Evolutionary conservation across 192 early-diverging fungal genomes (phyloP), one percentile per base, ranked within the genome.

Genomic region (Backusella circina): DNA sequence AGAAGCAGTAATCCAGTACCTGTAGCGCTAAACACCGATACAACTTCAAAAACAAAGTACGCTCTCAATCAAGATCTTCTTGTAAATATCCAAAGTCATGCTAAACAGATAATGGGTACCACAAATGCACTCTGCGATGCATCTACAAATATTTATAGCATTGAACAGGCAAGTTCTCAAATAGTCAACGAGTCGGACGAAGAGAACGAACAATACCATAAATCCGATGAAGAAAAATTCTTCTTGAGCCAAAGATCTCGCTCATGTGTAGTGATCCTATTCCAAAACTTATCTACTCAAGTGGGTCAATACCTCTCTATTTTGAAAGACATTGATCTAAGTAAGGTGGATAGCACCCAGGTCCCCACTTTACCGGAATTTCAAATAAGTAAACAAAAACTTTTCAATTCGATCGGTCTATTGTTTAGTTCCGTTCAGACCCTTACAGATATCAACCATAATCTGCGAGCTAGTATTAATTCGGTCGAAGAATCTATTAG

Each of bases 381-480:
- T 39, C 74, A 74, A 21, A 68, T 73, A 6, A 26, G 75, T 10
- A 82, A 79, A 51, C 81, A 82, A 69, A 76, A 72, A 10, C 75
- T 82, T 37, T 82, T 77, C 41, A 79, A 82, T 28, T 68, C 44
- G 1, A 69, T 75, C 23, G 81, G 81, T 33, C 26, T 51, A 50
- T 41, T 82, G 3, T 82, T 79, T 51, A 72, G 72, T 36, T 70
- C 74, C 3, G 65, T 79, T 9, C 81, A 82, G 36, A 51, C 69
- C 12, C 35, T 76, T 9, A 82, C 77, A 10, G 77, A 79, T 65
- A 10, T 30, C 7, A 26, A 69, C 1, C 57, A 26, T 16, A 54
- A 76, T 41, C 41, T 66, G 5, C 13, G 31, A 15, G 31, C 26
- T 1, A 67, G 71, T 23, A 74, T 79, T 16, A 41, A 30, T 36